phyloP scores from a whole-genome alignment of 192 early-diverging fungal species.

The Coemansia biformis region DNA sequence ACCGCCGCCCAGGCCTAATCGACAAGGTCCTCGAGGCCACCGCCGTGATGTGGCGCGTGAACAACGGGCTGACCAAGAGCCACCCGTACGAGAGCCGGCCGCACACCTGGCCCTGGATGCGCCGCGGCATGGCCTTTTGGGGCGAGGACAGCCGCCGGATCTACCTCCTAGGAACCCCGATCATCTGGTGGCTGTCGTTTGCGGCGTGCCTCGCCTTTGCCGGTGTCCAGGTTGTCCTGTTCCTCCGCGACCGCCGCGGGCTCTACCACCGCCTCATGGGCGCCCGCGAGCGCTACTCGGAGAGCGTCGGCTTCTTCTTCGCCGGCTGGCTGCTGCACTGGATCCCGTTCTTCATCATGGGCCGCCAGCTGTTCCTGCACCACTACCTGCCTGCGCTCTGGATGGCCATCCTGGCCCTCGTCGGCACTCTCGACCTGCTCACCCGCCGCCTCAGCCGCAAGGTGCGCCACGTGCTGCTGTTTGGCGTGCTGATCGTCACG shows the following conservation, averaged over 20 bases:
- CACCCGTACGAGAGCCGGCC: constrained; percentile 95
- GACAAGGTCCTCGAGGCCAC: constrained; percentile 88
- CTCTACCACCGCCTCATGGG: constrained; percentile 28
- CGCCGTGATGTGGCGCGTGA: constrained; percentile 81
- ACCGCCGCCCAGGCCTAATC: constrained; percentile 66
- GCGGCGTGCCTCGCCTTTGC: constrained; percentile 58
- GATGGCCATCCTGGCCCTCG: constrained; percentile 72
- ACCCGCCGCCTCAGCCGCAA: constrained; percentile 57
- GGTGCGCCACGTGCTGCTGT: constrained; percentile 51
- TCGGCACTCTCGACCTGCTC: constrained; percentile 66
- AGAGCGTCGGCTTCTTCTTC: constrained; percentile 62
- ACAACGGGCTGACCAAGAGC: constrained; percentile 76
- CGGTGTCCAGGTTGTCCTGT: constrained; percentile 51
- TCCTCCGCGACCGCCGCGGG: constrained; percentile 57
- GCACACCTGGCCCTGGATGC: constrained; percentile 76
- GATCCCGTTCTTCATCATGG: constrained; percentile 85
- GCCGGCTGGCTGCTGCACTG: constrained; percentile 81
- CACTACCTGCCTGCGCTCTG: constrained; percentile 94
- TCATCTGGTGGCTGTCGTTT: constrained; percentile 73
- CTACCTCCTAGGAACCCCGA: constrained; percentile 88
- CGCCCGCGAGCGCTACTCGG: constrained; percentile 51
- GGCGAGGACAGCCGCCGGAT: constrained; percentile 65
- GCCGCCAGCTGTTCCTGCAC: constrained; percentile 84
- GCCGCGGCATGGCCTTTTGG: constrained; percentile 86
- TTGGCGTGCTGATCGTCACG: constrained; percentile 50